Evolutionary conservation across 192 early-diverging fungal species (phyloP).

Genomic region (Backusella luteola): DNA sequence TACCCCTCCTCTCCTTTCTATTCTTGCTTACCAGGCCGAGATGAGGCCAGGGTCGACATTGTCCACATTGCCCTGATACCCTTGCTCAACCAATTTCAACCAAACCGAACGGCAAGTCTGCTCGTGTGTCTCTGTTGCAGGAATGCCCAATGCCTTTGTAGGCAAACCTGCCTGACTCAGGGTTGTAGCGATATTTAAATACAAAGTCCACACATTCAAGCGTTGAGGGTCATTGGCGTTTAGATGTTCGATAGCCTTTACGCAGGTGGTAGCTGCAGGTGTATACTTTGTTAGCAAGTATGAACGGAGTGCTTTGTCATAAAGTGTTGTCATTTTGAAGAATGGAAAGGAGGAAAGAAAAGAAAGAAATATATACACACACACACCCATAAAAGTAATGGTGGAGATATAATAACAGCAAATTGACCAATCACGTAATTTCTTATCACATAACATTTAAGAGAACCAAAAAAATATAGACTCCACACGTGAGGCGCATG

Average conservation of each 20-base stretch:
- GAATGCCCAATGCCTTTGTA: not conserved
- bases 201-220: conserved; percentile 23
- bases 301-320: conserved; percentile 30
- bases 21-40: conserved; percentile 19
- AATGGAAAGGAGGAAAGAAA: not conserved
- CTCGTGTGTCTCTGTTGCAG: not conserved
- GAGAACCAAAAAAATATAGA: not conserved
- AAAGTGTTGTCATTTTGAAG: not conserved
- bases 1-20: not conserved
- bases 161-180: not conserved
- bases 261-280: conserved; percentile 20
- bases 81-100: conserved; percentile 2
- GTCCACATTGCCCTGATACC: not conserved
- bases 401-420: not conserved
- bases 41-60: conserved; percentile 18
- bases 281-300: conserved; percentile 32
- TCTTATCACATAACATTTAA: not conserved
- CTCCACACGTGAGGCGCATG: not conserved
- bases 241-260: conserved; percentile 20
- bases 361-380: not conserved
- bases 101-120: not conserved
- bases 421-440: not conserved
- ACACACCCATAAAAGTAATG: not conserved
- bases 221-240: not conserved
- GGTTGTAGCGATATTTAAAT: conserved; percentile 14